Evolutionary conservation across 1,284 basidiomycete species (phyloP).

Genomic region (Phellinidium pouzarii): DNA sequence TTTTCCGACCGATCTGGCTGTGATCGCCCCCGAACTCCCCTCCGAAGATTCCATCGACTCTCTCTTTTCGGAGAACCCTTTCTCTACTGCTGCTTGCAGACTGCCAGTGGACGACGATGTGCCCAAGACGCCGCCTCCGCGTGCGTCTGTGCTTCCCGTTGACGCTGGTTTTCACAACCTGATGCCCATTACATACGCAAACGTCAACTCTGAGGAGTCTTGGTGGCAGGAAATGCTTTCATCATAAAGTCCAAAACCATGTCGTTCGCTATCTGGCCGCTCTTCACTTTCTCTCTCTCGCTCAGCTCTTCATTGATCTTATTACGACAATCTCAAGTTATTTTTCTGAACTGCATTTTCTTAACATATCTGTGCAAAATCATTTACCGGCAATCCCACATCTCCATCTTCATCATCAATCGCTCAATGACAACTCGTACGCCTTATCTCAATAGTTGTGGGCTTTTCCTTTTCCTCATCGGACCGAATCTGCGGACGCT

Average conservation of each 20-base stretch:
- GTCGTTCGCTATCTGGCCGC: background rate
- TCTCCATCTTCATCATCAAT: background rate
- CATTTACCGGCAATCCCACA: constrained; percentile 7
- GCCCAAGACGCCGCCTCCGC: constrained; percentile 38
- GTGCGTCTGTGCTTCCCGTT: constrained; percentile 34
- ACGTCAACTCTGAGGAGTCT: constrained; percentile 10
- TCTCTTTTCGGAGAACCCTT: constrained; percentile 13
- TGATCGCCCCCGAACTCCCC: constrained; percentile 20
- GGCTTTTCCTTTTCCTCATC: background rate
- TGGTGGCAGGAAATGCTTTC: constrained; percentile 13
- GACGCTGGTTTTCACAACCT: constrained; percentile 49
- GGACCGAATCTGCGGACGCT: constrained; percentile 14
- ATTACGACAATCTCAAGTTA: constrained; percentile 10
- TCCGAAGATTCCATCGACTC: constrained; percentile 21
- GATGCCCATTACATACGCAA: constrained; percentile 41
- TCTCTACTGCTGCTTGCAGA: constrained; percentile 7
- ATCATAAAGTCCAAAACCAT: constrained; percentile 2
- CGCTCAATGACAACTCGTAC: constrained; percentile 10
- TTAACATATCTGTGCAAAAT: constrained; percentile 9
- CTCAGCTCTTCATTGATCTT: constrained; percentile 3
- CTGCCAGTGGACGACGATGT: constrained; percentile 19
- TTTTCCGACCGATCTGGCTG: constrained; percentile 27
- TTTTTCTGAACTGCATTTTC: constrained; percentile 2
- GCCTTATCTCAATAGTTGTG: constrained; percentile 6
- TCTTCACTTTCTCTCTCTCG: background rate